These are phyloP conservation scores for Dothiorella sarmentorum DNA, from an alignment of 2,329 filamentous ascomycete genomes.

Conservation along the genomic window DNA sequence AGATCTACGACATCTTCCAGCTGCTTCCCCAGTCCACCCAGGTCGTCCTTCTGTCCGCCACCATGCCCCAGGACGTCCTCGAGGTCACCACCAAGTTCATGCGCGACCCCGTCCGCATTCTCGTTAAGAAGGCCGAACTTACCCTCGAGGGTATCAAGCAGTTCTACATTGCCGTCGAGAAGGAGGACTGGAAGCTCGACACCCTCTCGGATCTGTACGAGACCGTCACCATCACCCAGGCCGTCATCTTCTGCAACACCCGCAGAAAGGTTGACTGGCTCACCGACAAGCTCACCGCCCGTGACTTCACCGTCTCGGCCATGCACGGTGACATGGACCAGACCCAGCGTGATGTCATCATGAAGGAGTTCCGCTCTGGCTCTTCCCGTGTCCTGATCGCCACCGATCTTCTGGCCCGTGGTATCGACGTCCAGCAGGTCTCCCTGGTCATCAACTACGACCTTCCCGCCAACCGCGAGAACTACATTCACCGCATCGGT, in stretches of 20 bases:
- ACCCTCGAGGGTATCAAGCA: conserved; percentile 99
- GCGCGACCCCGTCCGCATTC: conserved; percentile 96
- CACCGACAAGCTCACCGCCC: conserved; percentile 96
- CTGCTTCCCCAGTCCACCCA: conserved; percentile 96
- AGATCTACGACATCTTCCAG: conserved; percentile 99
- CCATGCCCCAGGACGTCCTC: conserved; percentile 97
- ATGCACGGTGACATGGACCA: conserved; percentile 99
- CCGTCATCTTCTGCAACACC: conserved; percentile 99
- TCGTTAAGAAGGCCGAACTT: conserved; percentile 99
- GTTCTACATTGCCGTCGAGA: conserved; percentile 99
- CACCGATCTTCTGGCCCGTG: conserved; percentile 95
- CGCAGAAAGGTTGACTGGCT: conserved; percentile 99
- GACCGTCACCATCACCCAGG: conserved; percentile 98
- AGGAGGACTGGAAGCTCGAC: conserved; percentile 99
- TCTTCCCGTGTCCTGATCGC: conserved; percentile 98
- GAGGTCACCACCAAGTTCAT: conserved; percentile 99
- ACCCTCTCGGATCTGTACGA: conserved; percentile 98
- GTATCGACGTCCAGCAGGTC: conserved; percentile 99
- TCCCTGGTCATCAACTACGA: conserved; percentile 99
- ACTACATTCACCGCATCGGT: conserved; percentile 99
- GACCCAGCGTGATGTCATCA: conserved; percentile 95
- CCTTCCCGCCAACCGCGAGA: conserved; percentile 96
- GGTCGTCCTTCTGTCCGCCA: conserved; percentile 96
- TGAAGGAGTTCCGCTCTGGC: conserved; percentile 99
- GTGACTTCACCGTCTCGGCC: conserved; percentile 98